Evolutionary conservation across 257 asterid species (phyloP).

Genomic region (Fraxinus pennsylvanica): DNA sequence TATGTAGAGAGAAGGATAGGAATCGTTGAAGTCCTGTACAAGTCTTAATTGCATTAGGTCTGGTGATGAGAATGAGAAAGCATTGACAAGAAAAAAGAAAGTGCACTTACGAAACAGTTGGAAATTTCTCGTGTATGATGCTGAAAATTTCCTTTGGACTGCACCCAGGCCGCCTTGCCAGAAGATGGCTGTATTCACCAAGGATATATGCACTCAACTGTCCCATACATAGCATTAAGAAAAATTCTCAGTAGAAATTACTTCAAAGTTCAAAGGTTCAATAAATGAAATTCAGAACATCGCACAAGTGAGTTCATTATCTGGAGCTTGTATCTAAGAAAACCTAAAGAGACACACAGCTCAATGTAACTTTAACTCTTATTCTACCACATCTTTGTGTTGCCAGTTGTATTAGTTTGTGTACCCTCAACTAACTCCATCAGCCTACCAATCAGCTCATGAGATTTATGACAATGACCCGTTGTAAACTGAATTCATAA

Average conservation of each 20-base stretch:
- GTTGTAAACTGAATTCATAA: not conserved
- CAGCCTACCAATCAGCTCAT: not conserved
- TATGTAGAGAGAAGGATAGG: conserved; percentile 90
- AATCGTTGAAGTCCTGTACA: conserved; percentile 76
- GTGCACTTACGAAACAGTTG: conserved; percentile 83
- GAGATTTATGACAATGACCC: not conserved
- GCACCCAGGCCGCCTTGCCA: conserved; percentile 90
- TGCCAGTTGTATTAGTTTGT: not conserved
- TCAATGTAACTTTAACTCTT: conserved; percentile 9
- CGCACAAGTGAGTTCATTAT: not conserved
- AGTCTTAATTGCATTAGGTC: conserved; percentile 30
- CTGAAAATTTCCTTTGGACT: conserved; percentile 80
- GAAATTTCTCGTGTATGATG: conserved; percentile 86
- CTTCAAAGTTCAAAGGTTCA: conserved; percentile 15
- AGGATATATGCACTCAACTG: conserved; percentile 93
- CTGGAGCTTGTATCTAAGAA: not conserved
- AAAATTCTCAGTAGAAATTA: not conserved
- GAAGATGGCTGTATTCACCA: conserved; percentile 95
- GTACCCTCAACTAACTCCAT: not conserved
- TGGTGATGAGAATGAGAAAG: conserved; percentile 19
- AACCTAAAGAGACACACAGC: not conserved
- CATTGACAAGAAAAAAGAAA: conserved; percentile 15
- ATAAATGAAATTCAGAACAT: conserved; percentile 5
- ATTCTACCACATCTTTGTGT: not conserved
- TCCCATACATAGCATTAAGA: conserved; percentile 27